Base-by-base conservation (phyloP, 2,329 filamentous ascomycete genomes). In the Sporothrix sp. region DNA sequence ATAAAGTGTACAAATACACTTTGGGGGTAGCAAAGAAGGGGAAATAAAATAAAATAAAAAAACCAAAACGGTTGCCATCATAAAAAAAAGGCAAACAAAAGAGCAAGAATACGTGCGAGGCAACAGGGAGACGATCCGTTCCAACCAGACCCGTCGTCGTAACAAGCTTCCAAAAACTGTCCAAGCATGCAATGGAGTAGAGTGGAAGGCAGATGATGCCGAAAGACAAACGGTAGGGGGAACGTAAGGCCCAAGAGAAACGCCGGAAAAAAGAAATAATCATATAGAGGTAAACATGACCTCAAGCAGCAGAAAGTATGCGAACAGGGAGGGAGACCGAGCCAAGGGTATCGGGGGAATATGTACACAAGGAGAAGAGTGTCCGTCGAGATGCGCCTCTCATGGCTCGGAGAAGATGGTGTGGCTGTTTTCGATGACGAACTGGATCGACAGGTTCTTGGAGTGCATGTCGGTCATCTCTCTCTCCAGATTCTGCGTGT, bases 381-480 rank as follows among this genome's bases (percentile, higher is more conserved):
- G n/a, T 27, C 7, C 18, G 21, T 13, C 11, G 16, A 27, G 18
- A 3, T 10, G 20, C 10, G n/a, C 1, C 20, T n/a, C 35, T 45
- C 47, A 62, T 27, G 57, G 61, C 52, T 78, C 76, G 52, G 72
- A 71, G 64, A 96, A 97, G 54, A 96, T 85, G 58, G 76, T 79
- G 61, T 87, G 79, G 64, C 85, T 89, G 66, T 95, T 85, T 65
- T 97, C 91, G 57, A 97, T 85, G 62, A 98, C 75, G 61, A 93
- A 95, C 69, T 95, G 90, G 58, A 97, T 84, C 6, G 88, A 88
- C 57, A 85, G 76, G 60, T 95, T 95, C 76, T 97, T 96, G 59
- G 84, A 79, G 64, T 93, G 86, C 75, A 95, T 95, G 64, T 98
- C 93, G 27, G 84, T 91, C 82, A 98, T 94, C 66, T 98, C 93